Conservation (phyloP, 2,329 filamentous ascomycete genomes). For the Fusarium fracticaudum region DNA sequence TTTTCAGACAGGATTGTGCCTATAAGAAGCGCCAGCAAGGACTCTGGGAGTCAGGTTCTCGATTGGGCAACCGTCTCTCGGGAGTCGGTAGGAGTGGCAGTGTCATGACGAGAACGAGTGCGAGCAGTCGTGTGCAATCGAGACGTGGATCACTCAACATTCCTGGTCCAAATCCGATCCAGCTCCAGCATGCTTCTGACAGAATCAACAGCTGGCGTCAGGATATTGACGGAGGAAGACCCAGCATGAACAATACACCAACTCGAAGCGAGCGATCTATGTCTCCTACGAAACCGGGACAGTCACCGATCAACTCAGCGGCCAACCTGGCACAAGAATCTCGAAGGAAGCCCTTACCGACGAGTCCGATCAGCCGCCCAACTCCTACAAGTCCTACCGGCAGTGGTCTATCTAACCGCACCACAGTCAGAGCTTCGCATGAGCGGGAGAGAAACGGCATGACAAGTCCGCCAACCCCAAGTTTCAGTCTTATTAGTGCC, state of each 20-base stretch:
- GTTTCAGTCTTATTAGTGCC: constrained; percentile 59
- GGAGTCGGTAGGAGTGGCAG: constrained; percentile 69
- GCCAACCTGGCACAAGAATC: constrained; percentile 58
- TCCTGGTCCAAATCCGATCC: constrained; percentile 41
- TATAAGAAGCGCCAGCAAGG: constrained; percentile 80
- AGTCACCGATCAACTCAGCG: constrained; percentile 50
- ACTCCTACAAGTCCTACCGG: constrained; percentile 52
- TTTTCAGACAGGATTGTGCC: constrained; percentile 95
- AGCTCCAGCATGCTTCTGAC: constrained; percentile 63
- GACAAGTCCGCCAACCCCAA: constrained; percentile 61
- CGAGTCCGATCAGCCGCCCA: constrained; percentile 41
- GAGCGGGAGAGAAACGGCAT: constrained; percentile 41
- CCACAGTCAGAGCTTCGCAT: constrained; percentile 39
- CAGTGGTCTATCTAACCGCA: constrained; percentile 43
- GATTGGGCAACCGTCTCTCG: constrained; percentile 75
- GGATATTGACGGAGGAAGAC: constrained; percentile 59
- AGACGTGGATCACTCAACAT: constrained; percentile 63
- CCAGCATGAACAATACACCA: constrained; percentile 52
- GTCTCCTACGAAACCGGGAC: constrained; percentile 60
- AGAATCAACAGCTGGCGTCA: constrained; percentile 91
- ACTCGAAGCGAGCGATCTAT: constrained; percentile 63
- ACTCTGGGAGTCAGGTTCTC: constrained; percentile 79
- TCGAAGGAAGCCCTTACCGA: constrained; percentile 55
- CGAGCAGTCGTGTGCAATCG: constrained; percentile 58
- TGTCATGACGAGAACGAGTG: constrained; percentile 63